These are phyloP conservation scores for Hansenula anomala DNA, from an alignment of 1,139 yeast genomes.

Conservation along the genomic window DNA sequence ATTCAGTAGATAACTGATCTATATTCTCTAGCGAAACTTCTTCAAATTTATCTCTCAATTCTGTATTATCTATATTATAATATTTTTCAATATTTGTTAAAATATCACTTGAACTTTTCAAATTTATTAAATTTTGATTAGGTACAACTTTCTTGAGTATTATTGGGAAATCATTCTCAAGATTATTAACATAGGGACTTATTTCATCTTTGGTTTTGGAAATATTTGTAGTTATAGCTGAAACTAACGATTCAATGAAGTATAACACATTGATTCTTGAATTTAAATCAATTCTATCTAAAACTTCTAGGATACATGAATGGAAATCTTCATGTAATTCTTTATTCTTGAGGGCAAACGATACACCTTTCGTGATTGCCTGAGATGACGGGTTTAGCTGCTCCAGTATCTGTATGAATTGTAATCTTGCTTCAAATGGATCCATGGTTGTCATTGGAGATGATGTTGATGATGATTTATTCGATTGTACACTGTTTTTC, in stretches of 20 bases:
- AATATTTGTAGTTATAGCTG: conserved; percentile 19
- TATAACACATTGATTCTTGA: conserved; percentile 63
- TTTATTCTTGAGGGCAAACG: conserved; percentile 52
- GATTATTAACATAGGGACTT: conserved; percentile 27
- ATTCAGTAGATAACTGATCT: too few species aligned
- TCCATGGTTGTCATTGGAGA: conserved; percentile 44
- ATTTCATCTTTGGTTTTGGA: not conserved
- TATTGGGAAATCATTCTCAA: conserved; percentile 22
- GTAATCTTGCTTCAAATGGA: conserved; percentile 72
- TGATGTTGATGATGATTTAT: too few species aligned
- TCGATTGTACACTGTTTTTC: too few species aligned
- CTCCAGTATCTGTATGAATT: conserved; percentile 58
- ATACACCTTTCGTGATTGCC: conserved; percentile 49
- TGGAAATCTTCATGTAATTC: conserved; percentile 71
- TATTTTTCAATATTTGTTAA: conserved; percentile 12
- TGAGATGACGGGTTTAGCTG: conserved; percentile 59
- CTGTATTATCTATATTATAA: conserved; percentile 9
- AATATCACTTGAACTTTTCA: conserved; percentile 15
- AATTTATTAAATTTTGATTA: conserved; percentile 14
- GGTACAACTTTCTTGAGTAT: conserved; percentile 18
- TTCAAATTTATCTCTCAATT: conserved; percentile 5
- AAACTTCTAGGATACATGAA: conserved; percentile 63
- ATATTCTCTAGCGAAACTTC: conserved; percentile 3
- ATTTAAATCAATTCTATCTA: conserved; percentile 53
- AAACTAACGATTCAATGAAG: conserved; percentile 56